Evolutionary conservation across 129 eudicot species (phyloP), one percentile per base, ranked within the genome.

Genomic region (Artemisia annua): DNA sequence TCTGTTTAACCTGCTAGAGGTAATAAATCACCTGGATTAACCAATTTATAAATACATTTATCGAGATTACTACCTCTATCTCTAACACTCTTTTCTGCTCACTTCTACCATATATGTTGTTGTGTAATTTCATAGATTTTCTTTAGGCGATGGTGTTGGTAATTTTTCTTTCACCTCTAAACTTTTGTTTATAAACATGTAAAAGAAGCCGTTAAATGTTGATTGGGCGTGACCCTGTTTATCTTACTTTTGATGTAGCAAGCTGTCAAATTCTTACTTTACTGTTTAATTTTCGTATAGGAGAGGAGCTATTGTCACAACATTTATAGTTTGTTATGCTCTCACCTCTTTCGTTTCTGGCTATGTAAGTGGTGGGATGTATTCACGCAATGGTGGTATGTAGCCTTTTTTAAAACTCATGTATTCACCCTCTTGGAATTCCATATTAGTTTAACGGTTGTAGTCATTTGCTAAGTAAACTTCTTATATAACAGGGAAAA

Each of bases 321-420:
- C 96, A 12, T 87, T 89, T 69, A 89, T 89, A 9, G 69, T 89
- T 35, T 89, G 96, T 58, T 89, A 89, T 67, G 96, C 96, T 57
- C 79, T 89, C 69, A 89, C 96, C 20, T 89, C 96, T 51, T 85
- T 89, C 52, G 85, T 85, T 61, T 86, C 92, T 48, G 96, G 96
- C 52, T 89, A 89, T 75, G 96, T 89, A 43, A 87, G 96, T 61
- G 92, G 93, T 11, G 96, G 96, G 64, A 89, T 89, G 92, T 89
- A 89, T 67, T 82, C 93, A 48, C 93, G 96, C 74, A 73, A 83
- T 72, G 96, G 96, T 13, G 96, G 96, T 89, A 85, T 70, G 85
- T 63, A 70, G 66, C 76, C 9, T 30, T 14, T 26, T 4, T 7
- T 30, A 52, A 20, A 19, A 43, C 19, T 61, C 67, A 5, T 32